These are phyloP conservation scores for Fusarium tricinctum DNA, from an alignment of 2,329 filamentous ascomycete genomes.

Conservation along the genomic window DNA sequence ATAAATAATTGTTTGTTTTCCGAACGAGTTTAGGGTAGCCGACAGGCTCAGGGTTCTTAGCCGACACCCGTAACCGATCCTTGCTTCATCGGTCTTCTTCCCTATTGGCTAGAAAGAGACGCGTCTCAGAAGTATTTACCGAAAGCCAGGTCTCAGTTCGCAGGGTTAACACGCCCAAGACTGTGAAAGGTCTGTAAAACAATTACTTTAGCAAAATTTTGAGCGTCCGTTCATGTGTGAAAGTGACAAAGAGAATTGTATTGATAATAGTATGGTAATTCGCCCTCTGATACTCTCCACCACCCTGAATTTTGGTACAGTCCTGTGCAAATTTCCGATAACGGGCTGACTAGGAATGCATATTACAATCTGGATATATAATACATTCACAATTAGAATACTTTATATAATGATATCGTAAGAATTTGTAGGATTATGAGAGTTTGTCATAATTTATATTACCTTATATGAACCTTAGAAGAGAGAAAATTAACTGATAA, in stretches of 20 bases:
- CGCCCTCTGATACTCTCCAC: too few relatives aligned
- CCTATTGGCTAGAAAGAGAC: constrained; percentile 3
- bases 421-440: too few relatives aligned
- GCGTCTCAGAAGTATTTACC: neutral
- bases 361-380: too few relatives aligned
- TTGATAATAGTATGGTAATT: too few relatives aligned
- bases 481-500: neutral
- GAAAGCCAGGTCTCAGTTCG: neutral
- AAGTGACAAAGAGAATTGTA: too few relatives aligned
- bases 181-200: neutral
- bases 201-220: accelerated
- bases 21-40: constrained; percentile 18
- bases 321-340: too few relatives aligned
- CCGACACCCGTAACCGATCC: constrained; percentile 11
- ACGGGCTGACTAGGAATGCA: too few relatives aligned
- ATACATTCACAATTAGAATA: too few relatives aligned
- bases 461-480: too few relatives aligned
- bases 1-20: constrained; percentile 3
- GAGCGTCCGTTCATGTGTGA: neutral
- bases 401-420: too few relatives aligned
- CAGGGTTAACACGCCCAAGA: neutral
- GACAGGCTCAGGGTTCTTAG: constrained; percentile 11
- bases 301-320: too few relatives aligned
- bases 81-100: constrained; percentile 1
- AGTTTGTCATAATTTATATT: too few relatives aligned